These are phyloP conservation scores for Pyrus betulifolia DNA, from an alignment of 306 rosid genomes.

Conservation along the genomic window DNA sequence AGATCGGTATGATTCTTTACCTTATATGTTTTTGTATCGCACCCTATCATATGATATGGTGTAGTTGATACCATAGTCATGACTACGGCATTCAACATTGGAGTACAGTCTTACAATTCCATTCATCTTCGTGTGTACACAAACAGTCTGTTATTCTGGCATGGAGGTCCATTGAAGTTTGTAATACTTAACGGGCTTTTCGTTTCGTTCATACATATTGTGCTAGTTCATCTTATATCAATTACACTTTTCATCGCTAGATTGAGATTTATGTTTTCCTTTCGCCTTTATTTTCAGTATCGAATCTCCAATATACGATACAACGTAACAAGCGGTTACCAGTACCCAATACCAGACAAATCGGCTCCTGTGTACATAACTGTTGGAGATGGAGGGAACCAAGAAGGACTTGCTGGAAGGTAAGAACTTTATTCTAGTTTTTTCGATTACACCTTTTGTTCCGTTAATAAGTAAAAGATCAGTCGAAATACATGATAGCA, in stretches of 20 bases:
- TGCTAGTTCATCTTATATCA: not conserved
- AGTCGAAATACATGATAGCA: not conserved
- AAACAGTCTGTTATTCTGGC: not conserved
- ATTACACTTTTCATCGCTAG: not conserved
- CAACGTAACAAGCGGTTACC: conserved; percentile 61
- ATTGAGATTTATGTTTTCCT: not conserved
- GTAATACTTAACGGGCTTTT: not conserved
- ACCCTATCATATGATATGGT: not conserved
- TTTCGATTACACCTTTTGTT: not conserved
- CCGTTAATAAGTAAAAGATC: not conserved
- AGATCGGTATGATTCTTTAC: conserved; percentile 63
- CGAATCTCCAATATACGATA: conserved; percentile 63
- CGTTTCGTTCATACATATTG: not conserved
- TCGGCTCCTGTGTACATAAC: conserved; percentile 91
- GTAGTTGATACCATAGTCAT: not conserved
- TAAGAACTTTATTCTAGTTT: conserved; percentile 9
- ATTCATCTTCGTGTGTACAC: not conserved
- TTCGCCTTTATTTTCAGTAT: conserved; percentile 44
- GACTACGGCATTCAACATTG: not conserved
- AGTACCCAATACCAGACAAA: conserved; percentile 62
- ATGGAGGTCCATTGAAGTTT: not conserved
- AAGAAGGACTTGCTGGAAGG: conserved; percentile 96
- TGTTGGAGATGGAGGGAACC: conserved; percentile 98
- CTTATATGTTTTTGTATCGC: no score
- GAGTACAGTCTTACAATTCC: not conserved